Evolutionary conservation across 129 eudicot genomes (phyloP).

Genomic region (Pulicaria dysenterica): DNA sequence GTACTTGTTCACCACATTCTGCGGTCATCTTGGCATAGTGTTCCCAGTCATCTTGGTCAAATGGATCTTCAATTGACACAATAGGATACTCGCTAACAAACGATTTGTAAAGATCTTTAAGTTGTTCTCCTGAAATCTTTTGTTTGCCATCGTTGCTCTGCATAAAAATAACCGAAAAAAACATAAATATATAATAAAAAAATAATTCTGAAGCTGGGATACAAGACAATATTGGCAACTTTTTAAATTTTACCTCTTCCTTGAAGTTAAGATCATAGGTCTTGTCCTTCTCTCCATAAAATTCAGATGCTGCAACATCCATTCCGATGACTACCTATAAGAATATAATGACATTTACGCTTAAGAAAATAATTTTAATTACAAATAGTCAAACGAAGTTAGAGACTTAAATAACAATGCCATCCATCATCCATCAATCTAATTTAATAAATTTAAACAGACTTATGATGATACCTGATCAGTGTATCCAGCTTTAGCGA

Average conservation of each 20-base stretch:
- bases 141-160: conserved; percentile 82
- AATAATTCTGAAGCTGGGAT: neutral
- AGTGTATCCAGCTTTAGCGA: conserved; percentile 59
- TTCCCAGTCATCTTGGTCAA: conserved; percentile 99
- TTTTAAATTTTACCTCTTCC: conserved; percentile 47
- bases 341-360: neutral
- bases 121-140: conserved; percentile 86
- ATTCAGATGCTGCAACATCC: conserved; percentile 71
- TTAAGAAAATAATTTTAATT: neutral
- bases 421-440: conserved; percentile 17
- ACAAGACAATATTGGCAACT: neutral
- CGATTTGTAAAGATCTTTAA: conserved; percentile 94
- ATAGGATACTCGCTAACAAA: conserved; percentile 90
- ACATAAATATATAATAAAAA: neutral
- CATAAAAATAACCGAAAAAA: conserved; percentile 8
- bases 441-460: too few species aligned
- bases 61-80: conserved; percentile 93
- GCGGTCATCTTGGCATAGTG: conserved; percentile 79
- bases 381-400: neutral
- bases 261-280: conserved; percentile 55
- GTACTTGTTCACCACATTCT: conserved; percentile 80
- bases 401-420: neutral
- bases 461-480: conserved; percentile 35
- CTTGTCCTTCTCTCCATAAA: conserved; percentile 47
- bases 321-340: conserved; percentile 65